Base-by-base conservation (phyloP, 345 rosid species). In the Passiflora organensis region DNA sequence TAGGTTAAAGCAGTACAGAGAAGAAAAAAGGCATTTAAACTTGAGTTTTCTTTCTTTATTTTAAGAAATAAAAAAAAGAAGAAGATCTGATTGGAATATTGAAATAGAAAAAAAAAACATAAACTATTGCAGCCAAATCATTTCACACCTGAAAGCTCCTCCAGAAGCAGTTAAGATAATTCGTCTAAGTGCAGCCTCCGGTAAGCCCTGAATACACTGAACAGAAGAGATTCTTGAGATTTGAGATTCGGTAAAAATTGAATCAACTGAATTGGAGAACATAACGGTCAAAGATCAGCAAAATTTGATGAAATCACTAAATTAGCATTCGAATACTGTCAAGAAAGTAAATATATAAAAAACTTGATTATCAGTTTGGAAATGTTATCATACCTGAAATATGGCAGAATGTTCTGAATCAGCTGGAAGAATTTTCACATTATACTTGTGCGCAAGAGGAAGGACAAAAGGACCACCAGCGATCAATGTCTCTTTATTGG, bases 381-480 rank as follows among this genome's bases (percentile, higher is more conserved):
- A 38, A n/a, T n/a, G n/a, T n/a, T n/a, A n/a, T n/a, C n/a, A 43
- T 71, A 89, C 96, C 95, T 93, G 99, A 72, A 93, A 93, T 74
- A 93, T 84, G 42, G 99, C 95, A 61, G 96, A 93, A 76, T 93
- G 99, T 66, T 93, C 99, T 5, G 99, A 93, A 84, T 89, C 99
- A 59, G 99, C 95, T 0, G 96, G 95, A 72, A 93, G 96, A 70
- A 93, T 86, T 67, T 93, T 93, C 20, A 93, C 90, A 12, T 84
- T 86, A 74, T 86, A 78, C 64, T 86, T 86, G 36, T 77, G 89
- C 46, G 96, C 95, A 9, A 89, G 94, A 55, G 96, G 99, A 34
- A 93, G 96, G 68, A 93, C 87, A 71, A 86, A 93, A 32, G 95
- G 99, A 43, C 96, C 96, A 41, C 95, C 99, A 32, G 99, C 95